Base-by-base conservation (phyloP, 306 rosid genomes). In the Lablab purpureus region DNA sequence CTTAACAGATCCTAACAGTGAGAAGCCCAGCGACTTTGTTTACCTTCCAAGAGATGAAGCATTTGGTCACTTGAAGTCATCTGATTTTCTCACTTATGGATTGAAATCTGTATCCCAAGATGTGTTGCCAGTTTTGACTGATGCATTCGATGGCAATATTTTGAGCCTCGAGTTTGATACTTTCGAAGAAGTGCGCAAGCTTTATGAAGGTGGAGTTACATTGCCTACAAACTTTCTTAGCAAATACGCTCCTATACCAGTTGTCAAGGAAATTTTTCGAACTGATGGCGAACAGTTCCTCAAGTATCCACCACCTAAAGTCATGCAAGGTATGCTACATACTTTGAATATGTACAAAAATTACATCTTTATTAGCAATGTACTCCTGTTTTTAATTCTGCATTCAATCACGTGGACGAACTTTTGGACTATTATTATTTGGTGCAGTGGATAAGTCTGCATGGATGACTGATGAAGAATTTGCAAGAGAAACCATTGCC, bases 401-500 rank as follows among this genome's bases (percentile, higher is more conserved):
- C 23, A 17, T 68, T 47, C 8, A 73, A 14, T 27, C 17, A 15
- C 2, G 6, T 22, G 41, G 66, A 59, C 0, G 37, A 0, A 30
- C 49, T 62, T 32, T 46, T 47, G 0, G 49, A 47, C 2, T 78
- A 0, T 23, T 25, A 1, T 82, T 30, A 5, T 45, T 60, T 86
- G 71, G 71, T 23, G 6, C 60, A 87, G 90, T 67, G 66, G 71
- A 84, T 27, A 81, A 40, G 13, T 69, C 83, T 71, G 96, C 86
- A n/a, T 91, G 93, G 96, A 91, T 88, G 87, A 86, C 91, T 7
- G 96, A 91, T 83, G 96, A 83, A 72, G 96, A 89, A 77, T 91
- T 91, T 84, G 92, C 88, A 0, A 83, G 96, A 82, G 96, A 91
- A 45, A 87, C 87, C 67, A 63, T 89, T 68, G 93, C 93, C 34